Percentiles rank a stretch among this genome's conserved stretches.
Conservation (phyloP, 345 rosid genomes). For the Moricandia moricandioides region DNA sequence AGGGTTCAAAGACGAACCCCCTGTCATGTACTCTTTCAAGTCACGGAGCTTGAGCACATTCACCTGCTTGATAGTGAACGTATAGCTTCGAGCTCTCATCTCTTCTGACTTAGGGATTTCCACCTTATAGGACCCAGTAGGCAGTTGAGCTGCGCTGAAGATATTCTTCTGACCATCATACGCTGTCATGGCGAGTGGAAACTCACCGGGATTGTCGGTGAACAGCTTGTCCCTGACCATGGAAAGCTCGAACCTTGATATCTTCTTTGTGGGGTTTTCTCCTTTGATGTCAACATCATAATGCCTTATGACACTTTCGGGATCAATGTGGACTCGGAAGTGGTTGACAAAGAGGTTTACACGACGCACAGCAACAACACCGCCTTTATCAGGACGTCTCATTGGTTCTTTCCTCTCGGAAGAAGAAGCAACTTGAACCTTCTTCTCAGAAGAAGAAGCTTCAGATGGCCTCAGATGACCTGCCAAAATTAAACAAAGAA, state of each 20-base stretch:
- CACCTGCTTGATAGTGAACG: constrained; percentile 56
- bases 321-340: constrained; percentile 54
- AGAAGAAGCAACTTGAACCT: constrained; percentile 11
- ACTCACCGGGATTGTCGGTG: constrained; percentile 40
- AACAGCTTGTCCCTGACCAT: constrained; percentile 56
- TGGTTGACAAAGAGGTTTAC: constrained; percentile 61
- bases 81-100: constrained; percentile 34
- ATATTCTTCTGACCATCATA: constrained; percentile 89
- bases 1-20: constrained; percentile 40
- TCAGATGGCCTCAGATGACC: constrained; percentile 19
- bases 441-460: constrained; percentile 11
- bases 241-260: constrained; percentile 45
- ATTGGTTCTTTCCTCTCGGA: constrained; percentile 36
- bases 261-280: constrained; percentile 31
- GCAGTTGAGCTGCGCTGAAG: constrained; percentile 58
- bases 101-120: constrained; percentile 49
- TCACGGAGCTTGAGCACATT: constrained; percentile 55
- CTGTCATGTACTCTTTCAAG: constrained; percentile 58
- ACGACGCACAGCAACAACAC: constrained; percentile 39
- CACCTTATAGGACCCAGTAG: constrained; percentile 49
- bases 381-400: constrained; percentile 69
- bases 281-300: constrained; percentile 66
- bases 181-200: constrained; percentile 62
- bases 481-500: constrained; percentile 6
- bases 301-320: constrained; percentile 49